phyloP scores from a whole-genome alignment of 2,329 filamentous ascomycete species.

The Fusarium veterinarium region DNA sequence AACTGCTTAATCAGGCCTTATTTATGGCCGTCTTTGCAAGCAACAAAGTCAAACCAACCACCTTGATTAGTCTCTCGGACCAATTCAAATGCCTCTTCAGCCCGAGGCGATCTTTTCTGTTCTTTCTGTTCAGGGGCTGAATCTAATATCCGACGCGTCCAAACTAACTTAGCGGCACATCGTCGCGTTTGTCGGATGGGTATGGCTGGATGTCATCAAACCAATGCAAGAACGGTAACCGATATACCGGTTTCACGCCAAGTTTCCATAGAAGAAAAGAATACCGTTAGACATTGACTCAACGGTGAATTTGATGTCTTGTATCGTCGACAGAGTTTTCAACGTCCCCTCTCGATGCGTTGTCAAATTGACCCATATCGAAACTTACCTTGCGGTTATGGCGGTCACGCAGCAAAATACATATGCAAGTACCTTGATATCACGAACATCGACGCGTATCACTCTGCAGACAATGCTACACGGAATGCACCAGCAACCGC shows the following conservation, averaged over 20 bases:
- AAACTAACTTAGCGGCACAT: conserved; percentile 18
- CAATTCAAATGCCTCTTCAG: conserved; percentile 24
- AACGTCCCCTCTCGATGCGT: conserved; percentile 7
- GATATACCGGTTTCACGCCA: conserved; percentile 18
- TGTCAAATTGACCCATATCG: conserved; percentile 14
- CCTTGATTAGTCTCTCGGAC: conserved; percentile 12
- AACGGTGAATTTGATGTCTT: background rate
- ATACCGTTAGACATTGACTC: conserved; percentile 1
- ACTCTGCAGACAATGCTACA: conserved; percentile 24
- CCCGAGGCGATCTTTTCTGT: conserved; percentile 24
- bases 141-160: conserved; percentile 10
- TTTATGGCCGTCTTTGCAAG: conserved; percentile 20
- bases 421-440: conserved; percentile 1
- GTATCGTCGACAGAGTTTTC: background rate
- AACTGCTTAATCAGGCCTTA: conserved; percentile 5
- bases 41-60: conserved; percentile 16
- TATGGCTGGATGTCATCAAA: conserved; percentile 3
- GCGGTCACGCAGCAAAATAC: conserved; percentile 23
- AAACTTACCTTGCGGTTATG: conserved; percentile 15
- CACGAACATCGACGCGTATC: conserved; percentile 11
- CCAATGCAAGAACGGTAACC: conserved; percentile 12
- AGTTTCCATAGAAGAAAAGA: conserved; percentile 5
- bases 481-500: conserved; percentile 22
- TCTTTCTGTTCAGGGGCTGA: conserved; percentile 30
- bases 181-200: conserved; percentile 7